phyloP scores from a whole-genome alignment of 2,329 filamentous ascomycete genomes.

The Cladosporium sp. region DNA sequence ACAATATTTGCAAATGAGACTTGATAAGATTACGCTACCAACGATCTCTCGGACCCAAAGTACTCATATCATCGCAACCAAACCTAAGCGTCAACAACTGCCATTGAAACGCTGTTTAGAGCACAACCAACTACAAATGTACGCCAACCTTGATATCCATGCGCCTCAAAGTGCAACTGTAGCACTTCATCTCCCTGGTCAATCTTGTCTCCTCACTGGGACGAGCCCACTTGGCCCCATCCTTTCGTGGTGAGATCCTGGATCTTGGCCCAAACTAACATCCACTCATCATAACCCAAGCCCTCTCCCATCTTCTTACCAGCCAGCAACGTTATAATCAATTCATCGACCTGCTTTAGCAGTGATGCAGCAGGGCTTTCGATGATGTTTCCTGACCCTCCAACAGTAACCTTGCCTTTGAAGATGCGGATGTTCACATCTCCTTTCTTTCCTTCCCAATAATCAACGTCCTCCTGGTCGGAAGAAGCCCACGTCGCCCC shows the following conservation, averaged over 20 bases:
- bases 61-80: no score
- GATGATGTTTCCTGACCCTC: background rate
- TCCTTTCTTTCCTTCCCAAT: background rate
- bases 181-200: no score
- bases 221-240: background rate
- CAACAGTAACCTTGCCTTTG: background rate
- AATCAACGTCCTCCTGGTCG: no score
- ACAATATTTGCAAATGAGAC: background rate
- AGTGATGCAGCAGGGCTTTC: background rate
- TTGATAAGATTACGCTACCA: background rate
- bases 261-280: background rate
- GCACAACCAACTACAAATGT: background rate
- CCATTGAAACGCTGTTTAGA: background rate
- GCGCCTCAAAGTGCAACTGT: no score
- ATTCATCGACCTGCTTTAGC: background rate
- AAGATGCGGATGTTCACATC: background rate
- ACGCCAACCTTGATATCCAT: no score
- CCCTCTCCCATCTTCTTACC: background rate
- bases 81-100: background rate
- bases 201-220: no score
- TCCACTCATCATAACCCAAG: slow-evolving; percentile 1
- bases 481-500: background rate
- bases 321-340: background rate
- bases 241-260: background rate
- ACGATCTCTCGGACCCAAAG: no score